Evolutionary conservation across 1,284 basidiomycete genomes (phyloP).

Genomic region (Ceratobasidium theobromae): DNA sequence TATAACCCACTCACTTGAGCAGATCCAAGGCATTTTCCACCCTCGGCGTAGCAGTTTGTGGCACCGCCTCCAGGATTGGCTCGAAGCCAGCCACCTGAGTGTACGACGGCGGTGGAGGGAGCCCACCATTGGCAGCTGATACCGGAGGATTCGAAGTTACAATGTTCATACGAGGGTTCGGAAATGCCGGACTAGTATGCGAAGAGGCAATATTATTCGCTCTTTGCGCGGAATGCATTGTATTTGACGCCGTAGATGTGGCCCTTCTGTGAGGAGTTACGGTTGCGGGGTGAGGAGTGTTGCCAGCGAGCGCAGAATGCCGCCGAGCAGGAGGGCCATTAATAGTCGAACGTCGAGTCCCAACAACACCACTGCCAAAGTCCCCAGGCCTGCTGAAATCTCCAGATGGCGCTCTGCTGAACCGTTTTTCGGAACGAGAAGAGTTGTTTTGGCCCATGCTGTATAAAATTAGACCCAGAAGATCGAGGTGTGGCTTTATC

Average conservation of each 20-base stretch:
- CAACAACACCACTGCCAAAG: neutral
- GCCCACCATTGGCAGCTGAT: neutral
- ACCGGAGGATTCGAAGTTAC: neutral
- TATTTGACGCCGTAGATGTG: neutral
- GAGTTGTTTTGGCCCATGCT: slow-evolving; percentile 28
- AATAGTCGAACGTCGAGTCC: slow-evolving; percentile 1
- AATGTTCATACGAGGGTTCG: neutral
- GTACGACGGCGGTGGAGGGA: neutral
- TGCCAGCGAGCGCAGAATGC: neutral
- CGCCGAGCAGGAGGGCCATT: neutral
- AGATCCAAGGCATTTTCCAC: slow-evolving; percentile 18
- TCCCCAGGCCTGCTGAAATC: neutral
- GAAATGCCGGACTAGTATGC: no score
- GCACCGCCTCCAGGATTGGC: slow-evolving; percentile 1
- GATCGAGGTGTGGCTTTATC: neutral
- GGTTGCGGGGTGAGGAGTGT: neutral
- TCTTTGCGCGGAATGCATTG: neutral
- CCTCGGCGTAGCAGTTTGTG: no score
- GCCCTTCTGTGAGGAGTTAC: neutral
- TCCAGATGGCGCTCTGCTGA: neutral
- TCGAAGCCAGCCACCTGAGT: neutral
- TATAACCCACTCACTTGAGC: slow-evolving; percentile 21
- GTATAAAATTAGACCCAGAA: neutral
- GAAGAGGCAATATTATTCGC: slow-evolving; percentile 24
- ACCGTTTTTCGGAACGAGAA: neutral